These are phyloP conservation scores for Crucibulum parvulum DNA, from an alignment of 1,284 basidiomycete genomes.

Conservation along the genomic window DNA sequence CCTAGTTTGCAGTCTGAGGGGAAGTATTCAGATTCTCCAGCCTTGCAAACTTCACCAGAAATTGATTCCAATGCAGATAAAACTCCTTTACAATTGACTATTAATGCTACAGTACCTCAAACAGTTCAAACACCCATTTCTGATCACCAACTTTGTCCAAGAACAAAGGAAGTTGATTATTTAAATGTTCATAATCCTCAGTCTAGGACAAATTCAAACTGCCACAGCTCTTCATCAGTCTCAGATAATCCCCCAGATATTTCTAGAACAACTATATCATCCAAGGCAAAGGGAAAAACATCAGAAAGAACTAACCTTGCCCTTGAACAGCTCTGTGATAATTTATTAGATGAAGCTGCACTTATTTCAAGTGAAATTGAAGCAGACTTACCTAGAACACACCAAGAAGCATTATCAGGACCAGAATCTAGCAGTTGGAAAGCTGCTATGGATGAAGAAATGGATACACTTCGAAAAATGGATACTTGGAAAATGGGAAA, in stretches of 20 bases:
- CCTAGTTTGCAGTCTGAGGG: conserved; percentile 22
- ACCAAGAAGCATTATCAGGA: conserved; percentile 9
- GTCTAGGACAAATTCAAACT: too few species aligned
- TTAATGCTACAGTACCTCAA: too few species aligned
- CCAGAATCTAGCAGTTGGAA: conserved; percentile 15
- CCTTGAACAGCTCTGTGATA: background rate
- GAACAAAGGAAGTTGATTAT: too few species aligned
- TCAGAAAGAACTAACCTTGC: background rate
- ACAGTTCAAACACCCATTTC: too few species aligned
- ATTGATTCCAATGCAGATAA: background rate
- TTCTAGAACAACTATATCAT: conserved; percentile 7
- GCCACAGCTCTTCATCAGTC: background rate
- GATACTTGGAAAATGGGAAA: conserved; percentile 22
- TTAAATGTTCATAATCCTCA: too few species aligned
- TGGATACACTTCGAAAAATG: conserved; percentile 14
- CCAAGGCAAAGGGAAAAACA: conserved; percentile 2
- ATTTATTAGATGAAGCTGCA: conserved; percentile 1
- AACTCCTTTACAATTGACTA: too few species aligned
- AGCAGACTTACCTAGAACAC: background rate
- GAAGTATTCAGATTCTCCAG: conserved; percentile 11
- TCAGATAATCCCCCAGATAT: conserved; percentile 5
- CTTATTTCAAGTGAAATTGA: background rate
- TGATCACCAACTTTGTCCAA: too few species aligned
- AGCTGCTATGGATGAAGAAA: conserved; percentile 24
- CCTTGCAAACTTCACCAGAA: conserved; percentile 1